A percentile compares a stretch with the other conserved stretches of the same genome.
phyloP scores from a whole-genome alignment of 2,329 filamentous ascomycete genomes.

The Amauroascus verrucosus region DNA sequence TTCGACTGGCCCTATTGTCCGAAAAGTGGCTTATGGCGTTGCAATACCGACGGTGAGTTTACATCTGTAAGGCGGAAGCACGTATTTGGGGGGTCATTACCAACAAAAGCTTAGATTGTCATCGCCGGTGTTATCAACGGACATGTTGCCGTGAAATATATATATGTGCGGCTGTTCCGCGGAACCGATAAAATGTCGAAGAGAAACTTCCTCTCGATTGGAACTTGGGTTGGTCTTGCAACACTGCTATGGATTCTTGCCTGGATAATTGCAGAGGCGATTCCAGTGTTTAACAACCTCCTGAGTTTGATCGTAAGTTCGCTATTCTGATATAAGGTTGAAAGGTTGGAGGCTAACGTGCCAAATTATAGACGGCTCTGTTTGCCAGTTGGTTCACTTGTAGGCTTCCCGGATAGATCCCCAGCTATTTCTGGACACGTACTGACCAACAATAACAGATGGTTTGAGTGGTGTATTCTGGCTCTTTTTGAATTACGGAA shows the following conservation, averaged over 20 bases:
- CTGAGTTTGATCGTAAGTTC: slow-evolving; percentile 47
- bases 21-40: slow-evolving; percentile 57
- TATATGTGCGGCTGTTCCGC: slow-evolving; percentile 54
- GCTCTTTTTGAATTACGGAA: slow-evolving; percentile 40
- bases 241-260: slow-evolving; percentile 49
- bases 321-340: neutral
- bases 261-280: slow-evolving; percentile 58
- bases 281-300: slow-evolving; percentile 59
- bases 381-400: slow-evolving; percentile 61
- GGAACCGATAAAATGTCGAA: slow-evolving; percentile 48
- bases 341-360: neutral
- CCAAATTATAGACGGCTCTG: slow-evolving; percentile 37
- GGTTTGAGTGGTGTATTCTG: slow-evolving; percentile 39
- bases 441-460: slow-evolving; percentile 16
- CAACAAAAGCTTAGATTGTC: slow-evolving; percentile 41
- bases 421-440: neutral
- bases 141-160: slow-evolving; percentile 55
- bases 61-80: no score
- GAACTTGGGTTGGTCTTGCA: slow-evolving; percentile 51
- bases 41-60: slow-evolving; percentile 51
- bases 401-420: slow-evolving; percentile 21
- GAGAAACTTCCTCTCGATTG: slow-evolving; percentile 42
- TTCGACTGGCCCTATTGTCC: slow-evolving; percentile 46
- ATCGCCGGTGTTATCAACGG: slow-evolving; percentile 62
- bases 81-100: neutral